Conservation (phyloP, 2,329 filamentous ascomycete genomes). For the Colletotrichum sp. region DNA sequence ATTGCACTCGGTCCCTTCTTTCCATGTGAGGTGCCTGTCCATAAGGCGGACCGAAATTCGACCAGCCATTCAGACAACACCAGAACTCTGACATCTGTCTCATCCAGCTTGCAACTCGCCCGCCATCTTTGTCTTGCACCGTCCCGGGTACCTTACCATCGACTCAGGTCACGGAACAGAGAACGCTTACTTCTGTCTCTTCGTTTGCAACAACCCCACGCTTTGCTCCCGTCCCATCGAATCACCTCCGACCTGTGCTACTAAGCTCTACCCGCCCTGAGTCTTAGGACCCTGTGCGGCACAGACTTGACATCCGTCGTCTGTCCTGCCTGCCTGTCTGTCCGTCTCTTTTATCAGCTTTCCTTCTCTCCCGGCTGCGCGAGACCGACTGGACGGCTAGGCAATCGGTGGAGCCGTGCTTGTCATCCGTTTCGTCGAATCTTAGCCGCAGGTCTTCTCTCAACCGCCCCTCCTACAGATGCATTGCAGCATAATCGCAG, state of each 20-base stretch:
- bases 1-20: neutral
- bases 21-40: conserved; percentile 15
- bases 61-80: conserved; percentile 10
- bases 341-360: neutral
- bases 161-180: neutral
- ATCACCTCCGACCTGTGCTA: neutral
- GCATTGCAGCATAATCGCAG: conserved; percentile 14
- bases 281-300: neutral
- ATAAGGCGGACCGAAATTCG: neutral
- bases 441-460: conserved; percentile 15
- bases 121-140: neutral
- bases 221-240: neutral
- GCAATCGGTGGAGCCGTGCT: conserved; percentile 11
- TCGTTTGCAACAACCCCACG: neutral
- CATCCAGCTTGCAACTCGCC: neutral
- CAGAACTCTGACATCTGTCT: neutral
- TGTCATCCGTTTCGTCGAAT: conserved; percentile 16
- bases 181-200: neutral
- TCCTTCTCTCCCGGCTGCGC: neutral
- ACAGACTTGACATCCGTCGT: neutral
- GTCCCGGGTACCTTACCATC: neutral
- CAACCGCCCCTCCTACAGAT: conserved; percentile 15
- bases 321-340: neutral
- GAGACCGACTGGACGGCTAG: neutral
- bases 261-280: neutral